phyloP scores from a whole-genome alignment of 164 flowering plant genomes.

The Tetrastigma voinierianum region DNA sequence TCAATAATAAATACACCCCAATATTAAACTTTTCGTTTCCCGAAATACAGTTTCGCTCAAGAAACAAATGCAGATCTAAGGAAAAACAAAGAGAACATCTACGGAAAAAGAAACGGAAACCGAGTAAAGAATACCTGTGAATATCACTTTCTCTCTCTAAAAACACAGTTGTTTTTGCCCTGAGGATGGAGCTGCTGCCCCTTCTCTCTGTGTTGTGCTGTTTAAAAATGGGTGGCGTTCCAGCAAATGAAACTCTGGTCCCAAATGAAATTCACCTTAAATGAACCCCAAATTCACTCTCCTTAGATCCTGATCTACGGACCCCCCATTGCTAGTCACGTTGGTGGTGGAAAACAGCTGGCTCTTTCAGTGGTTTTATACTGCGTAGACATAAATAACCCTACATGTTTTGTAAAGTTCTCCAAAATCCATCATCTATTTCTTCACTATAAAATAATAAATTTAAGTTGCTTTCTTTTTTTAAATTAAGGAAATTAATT shows the following conservation, averaged over 20 bases:
- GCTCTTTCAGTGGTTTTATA: conserved; percentile 11
- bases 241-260: conserved; percentile 20
- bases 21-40: no score
- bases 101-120: no score
- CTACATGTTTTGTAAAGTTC: background rate
- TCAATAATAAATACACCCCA: no score
- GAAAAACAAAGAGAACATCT: no score
- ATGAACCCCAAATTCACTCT: conserved; percentile 34
- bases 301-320: conserved; percentile 23
- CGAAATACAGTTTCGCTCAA: no score
- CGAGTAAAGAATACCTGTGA: no score
- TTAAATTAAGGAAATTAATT: no score
- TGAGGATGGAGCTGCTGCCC: no score
- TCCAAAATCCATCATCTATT: background rate
- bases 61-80: no score
- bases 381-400: conserved; percentile 15
- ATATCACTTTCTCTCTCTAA: conserved; percentile 7
- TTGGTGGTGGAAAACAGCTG: conserved; percentile 30
- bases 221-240: conserved; percentile 27
- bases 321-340: conserved; percentile 17
- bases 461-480: no score
- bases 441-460: background rate
- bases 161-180: no score
- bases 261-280: conserved; percentile 31
- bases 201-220: conserved; percentile 13